Base-by-base conservation (phyloP, 2,329 filamentous ascomycete genomes). In the Periconia sp. region DNA sequence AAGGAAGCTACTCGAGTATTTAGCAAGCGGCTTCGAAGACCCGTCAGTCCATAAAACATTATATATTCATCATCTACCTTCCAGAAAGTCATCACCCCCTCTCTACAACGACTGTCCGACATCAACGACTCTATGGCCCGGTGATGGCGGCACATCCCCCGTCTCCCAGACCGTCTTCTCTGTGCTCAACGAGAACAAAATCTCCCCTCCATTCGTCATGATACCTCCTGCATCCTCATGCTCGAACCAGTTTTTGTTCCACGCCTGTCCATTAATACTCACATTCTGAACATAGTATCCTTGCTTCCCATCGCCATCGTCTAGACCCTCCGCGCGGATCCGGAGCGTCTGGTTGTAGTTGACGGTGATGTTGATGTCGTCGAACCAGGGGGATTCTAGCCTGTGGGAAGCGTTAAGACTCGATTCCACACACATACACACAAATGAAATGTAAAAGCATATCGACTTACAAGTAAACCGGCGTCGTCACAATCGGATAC, bases 161-260 rank as follows among this genome's bases (percentile, higher is more conserved):
- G 61, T 68, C 57, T 70, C 72, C 68, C 66, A 71, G 8, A 64
- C 51, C 45, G 51, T 64, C 45, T 65, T 52, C 49, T 71, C 63
- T 5, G 17, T 48, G 1, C 71, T 69, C 2, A 74, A 51, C 10
- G 23, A 52, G 20, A 74, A 74, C 20, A 67, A 6, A 43, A 74
- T 71, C 47, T 72, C 69, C 5, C 71, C 72, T 1, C 71, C 71
- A 7, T 68, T 44, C 1, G 52, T 63, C 69, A 73, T 72, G 19
- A 72, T 67, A 0, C 63, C 66, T 1, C 63, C 68, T 0, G 55
- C 65, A 62, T 85, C 79, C 1, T 77, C 74, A 63, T 85, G 81
- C 51, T 78, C 74, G 17, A 85, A 74, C 82, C 82, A 85, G 50
- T 81, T 85, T 69, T 76, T 78, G 0, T 71, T 60, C 82, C 82